phyloP scores from a whole-genome alignment of 352 stramenopile genomes.

The Phytophthora hibernalis region DNA sequence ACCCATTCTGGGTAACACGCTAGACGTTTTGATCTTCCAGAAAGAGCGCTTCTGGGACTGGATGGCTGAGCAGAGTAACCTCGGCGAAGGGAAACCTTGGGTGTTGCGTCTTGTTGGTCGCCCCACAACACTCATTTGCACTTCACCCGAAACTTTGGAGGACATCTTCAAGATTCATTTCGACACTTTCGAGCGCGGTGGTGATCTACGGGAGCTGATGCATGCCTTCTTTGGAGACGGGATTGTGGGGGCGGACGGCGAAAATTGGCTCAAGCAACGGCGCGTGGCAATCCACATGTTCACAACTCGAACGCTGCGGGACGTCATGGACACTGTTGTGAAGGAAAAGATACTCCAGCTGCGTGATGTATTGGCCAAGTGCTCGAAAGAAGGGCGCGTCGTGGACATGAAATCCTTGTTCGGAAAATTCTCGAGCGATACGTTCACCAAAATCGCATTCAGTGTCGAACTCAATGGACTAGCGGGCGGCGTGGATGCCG shows the following conservation, averaged over 20 bases:
- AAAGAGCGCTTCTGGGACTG: conserved; percentile 43
- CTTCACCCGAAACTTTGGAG: conserved; percentile 40
- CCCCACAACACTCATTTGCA: conserved; percentile 41
- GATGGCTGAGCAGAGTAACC: conserved; percentile 38
- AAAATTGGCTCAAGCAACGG: conserved; percentile 49
- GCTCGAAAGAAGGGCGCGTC: background rate
- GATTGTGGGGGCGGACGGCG: conserved; percentile 54
- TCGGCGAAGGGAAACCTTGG: conserved; percentile 26
- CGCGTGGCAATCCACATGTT: conserved; percentile 82
- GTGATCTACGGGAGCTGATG: conserved; percentile 38
- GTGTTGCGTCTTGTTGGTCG: conserved; percentile 43
- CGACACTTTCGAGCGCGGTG: conserved; percentile 69
- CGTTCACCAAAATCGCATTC: conserved; percentile 74
- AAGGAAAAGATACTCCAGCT: conserved; percentile 11
- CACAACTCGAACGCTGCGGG: conserved; percentile 32
- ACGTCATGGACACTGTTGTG: conserved; percentile 17
- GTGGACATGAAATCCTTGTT: conserved; percentile 43
- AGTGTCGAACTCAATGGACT: conserved; percentile 48
- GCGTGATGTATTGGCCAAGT: conserved; percentile 1
- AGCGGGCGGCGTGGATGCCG: conserved; percentile 10
- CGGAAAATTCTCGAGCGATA: conserved; percentile 56
- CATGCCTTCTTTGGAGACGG: conserved; percentile 61
- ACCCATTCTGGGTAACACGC: conserved; percentile 40
- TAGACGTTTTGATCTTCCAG: conserved; percentile 29
- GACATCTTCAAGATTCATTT: conserved; percentile 66